Conservation (phyloP, 768 basidiomycete species). For the Panus rudis region DNA sequence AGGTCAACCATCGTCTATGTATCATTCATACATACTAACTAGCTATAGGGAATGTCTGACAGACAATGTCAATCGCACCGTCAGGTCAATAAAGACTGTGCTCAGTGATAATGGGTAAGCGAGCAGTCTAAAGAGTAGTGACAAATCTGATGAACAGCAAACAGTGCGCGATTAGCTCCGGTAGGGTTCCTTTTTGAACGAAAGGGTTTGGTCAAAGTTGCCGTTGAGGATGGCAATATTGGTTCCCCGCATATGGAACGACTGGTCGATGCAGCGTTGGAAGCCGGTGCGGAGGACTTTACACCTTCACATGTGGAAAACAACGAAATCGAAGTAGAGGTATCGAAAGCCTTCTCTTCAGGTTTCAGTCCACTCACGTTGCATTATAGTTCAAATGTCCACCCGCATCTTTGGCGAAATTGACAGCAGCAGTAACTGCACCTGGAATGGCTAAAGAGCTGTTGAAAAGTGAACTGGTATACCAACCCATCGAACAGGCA, state of each 20-base stretch:
- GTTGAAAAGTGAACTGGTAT: conserved; percentile 44
- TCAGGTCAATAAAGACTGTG: conserved; percentile 26
- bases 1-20: conserved; percentile 20
- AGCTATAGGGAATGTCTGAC: conserved; percentile 48
- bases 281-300: conserved; percentile 39
- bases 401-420: conserved; percentile 30
- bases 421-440: conserved; percentile 30
- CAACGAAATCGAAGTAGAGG: conserved; percentile 26
- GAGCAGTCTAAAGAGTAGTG: too few relatives aligned
- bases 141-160: background rate
- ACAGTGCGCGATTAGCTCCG: conserved; percentile 53
- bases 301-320: conserved; percentile 27
- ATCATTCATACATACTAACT: conserved; percentile 15
- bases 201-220: conserved; percentile 44
- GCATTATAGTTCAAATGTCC: conserved; percentile 37
- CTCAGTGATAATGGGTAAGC: background rate
- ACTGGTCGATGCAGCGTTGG: conserved; percentile 35
- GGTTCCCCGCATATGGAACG: conserved; percentile 23
- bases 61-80: conserved; percentile 60
- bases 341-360: conserved; percentile 2
- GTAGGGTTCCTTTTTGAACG: conserved; percentile 62
- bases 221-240: conserved; percentile 28
- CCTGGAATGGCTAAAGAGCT: conserved; percentile 30
- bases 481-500: conserved; percentile 40
- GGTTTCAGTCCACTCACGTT: conserved; percentile 1